Percentiles rank a stretch among this genome's conserved stretches.
phyloP scores from a whole-genome alignment of 2,329 filamentous ascomycete species.

The Arthrobotrys entomopaga region DNA sequence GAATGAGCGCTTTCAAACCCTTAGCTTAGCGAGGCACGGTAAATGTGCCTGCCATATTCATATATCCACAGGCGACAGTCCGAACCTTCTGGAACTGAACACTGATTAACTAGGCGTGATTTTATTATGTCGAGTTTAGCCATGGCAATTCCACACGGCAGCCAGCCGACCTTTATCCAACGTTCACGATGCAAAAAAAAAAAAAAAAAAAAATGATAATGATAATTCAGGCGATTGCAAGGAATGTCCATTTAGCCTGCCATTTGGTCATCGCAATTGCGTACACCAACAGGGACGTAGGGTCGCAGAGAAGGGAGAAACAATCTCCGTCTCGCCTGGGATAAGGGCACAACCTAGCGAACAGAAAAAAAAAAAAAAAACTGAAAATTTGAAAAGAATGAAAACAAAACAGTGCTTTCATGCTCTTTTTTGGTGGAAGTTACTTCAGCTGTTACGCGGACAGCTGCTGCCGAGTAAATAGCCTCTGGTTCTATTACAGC shows the following conservation, averaged over 20 bases:
- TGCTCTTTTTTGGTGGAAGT: not conserved
- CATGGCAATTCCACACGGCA: not conserved
- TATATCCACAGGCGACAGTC: no score
- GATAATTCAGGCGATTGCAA: not conserved
- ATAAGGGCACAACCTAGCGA: slow-evolving; percentile 23
- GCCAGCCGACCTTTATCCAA: not conserved
- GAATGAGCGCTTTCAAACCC: no score
- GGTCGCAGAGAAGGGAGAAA: slow-evolving; percentile 44
- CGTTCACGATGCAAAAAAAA: not conserved
- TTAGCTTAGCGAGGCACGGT: no score
- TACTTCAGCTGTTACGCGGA: slow-evolving; percentile 27
- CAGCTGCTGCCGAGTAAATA: slow-evolving; percentile 4
- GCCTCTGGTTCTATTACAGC: not conserved
- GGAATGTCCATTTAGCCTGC: slow-evolving; percentile 45
- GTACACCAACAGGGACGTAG: slow-evolving; percentile 12
- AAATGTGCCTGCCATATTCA: no score
- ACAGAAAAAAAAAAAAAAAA: slow-evolving; percentile 7
- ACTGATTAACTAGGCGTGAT: no score
- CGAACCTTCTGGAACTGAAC: no score
- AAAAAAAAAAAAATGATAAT: no score
- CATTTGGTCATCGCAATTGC: slow-evolving; percentile 9
- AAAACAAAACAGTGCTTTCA: no score
- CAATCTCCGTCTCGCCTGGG: slow-evolving; percentile 40
- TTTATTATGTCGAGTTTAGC: no score
- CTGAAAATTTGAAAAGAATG: no score